Evolutionary conservation across 129 eudicot genomes (phyloP).

Genomic region (Daucus carota): DNA sequence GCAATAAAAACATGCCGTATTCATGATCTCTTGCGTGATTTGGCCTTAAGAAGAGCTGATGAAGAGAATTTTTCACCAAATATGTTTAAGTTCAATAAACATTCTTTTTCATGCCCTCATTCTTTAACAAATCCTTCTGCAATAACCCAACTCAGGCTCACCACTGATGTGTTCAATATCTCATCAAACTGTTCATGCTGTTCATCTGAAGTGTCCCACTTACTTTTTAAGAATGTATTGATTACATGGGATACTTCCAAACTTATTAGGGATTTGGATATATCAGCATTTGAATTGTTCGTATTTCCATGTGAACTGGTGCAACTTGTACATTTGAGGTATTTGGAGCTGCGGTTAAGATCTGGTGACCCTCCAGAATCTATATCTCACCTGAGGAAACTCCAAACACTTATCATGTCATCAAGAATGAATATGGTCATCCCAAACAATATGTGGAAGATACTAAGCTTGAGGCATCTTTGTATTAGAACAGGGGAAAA

Average conservation of each 20-base stretch:
- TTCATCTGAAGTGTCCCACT: neutral
- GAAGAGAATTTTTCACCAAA: conserved; percentile 21
- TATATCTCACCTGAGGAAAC: conserved; percentile 12
- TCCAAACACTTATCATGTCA: conserved; percentile 15
- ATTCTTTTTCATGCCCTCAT: neutral
- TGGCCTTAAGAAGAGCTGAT: conserved; percentile 23
- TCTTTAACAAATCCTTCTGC: neutral
- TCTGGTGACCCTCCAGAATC: conserved; percentile 17
- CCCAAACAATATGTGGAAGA: conserved; percentile 1
- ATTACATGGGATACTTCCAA: neutral
- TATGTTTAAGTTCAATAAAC: neutral
- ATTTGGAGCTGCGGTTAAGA: conserved; percentile 16
- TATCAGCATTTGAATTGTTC: neutral
- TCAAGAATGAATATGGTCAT: neutral
- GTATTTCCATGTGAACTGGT: conserved; percentile 21
- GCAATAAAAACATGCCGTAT: conserved; percentile 24
- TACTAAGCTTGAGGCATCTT: conserved; percentile 23
- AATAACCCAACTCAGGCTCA: neutral
- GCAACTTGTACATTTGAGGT: conserved; percentile 24
- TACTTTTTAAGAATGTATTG: neutral
- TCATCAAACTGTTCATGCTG: neutral
- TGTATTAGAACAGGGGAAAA: conserved; percentile 6
- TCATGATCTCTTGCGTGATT: conserved; percentile 36
- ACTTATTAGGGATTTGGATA: conserved; percentile 25
- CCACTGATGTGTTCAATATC: neutral